Evolutionary conservation across 331 rosid species (phyloP), one percentile per base, ranked within the genome.

Genomic region (Stylosanthes scabra): DNA sequence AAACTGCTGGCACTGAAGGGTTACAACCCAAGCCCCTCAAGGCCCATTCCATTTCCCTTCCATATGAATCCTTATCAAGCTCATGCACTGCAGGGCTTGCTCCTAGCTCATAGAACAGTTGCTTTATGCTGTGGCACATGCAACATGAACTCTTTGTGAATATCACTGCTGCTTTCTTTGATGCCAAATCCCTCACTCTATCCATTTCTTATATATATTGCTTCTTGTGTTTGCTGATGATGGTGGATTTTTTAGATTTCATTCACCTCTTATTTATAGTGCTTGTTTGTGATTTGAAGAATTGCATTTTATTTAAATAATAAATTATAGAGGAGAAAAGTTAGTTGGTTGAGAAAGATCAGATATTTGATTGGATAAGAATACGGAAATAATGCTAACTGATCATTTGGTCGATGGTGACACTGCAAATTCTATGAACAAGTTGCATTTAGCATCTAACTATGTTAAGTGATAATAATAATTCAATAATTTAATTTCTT

Each of bases 11-110:
- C 47, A 92, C 93, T 58, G 93, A 81, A 78, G 99, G 96, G 65
- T 82, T 95, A 74, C 98, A 92, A 1, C 99, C 97, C 59, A 92
- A 63, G 76, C 89, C 81, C 78, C 84, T 77, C 46, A 95, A 70
- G 67, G 99, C 99, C 78, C 82, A 45, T 62, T 95, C 99, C 89
- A 95, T 88, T 81, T 95, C 97, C 79, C 84, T 88, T 14, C 99
- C 99, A 80, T 83, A 75, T 8, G 85, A 75, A 37, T 81, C 89
- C 12, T 82, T 93, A 74, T 95, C 99, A 42, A 95, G 83, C 86
- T 95, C 99, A 49, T 95, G 96, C 65, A 92, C 84, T 9, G 92
- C 98, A 6, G 99, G 98, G 84, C 96, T 95, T 13, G 98, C 99
- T 4, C 99, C 99, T 13, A 92, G 97, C 66, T 92, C 96, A 66